A percentile compares a stretch with the other conserved stretches of the same genome.
Evolutionary conservation across 2,329 filamentous ascomycete species (phyloP).

Genomic region (Cytospora chrysosperma): DNA sequence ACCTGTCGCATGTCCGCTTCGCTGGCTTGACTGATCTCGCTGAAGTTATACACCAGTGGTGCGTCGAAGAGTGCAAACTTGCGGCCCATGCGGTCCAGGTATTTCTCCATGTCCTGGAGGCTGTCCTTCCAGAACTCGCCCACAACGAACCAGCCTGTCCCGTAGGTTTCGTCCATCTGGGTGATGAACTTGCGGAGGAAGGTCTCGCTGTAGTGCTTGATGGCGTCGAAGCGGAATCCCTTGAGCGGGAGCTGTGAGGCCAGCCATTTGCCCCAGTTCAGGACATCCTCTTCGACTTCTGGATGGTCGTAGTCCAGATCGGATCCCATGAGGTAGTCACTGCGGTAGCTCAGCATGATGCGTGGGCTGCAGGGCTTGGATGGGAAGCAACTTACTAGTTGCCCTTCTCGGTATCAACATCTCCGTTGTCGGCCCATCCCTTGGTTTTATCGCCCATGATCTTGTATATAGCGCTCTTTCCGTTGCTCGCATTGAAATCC

Average conservation of each 20-base stretch:
- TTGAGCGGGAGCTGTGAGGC: constrained; percentile 57
- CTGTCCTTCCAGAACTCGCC: constrained; percentile 42
- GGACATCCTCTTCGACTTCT: constrained; percentile 63
- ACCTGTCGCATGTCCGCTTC: constrained; percentile 62
- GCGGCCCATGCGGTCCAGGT: constrained; percentile 48
- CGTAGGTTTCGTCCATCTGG: constrained; percentile 49
- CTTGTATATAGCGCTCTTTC: constrained; percentile 67
- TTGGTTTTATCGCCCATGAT: constrained; percentile 60
- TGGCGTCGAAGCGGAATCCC: constrained; percentile 70
- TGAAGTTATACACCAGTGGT: constrained; percentile 68
- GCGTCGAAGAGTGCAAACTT: constrained; percentile 65
- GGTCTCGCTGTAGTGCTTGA: constrained; percentile 68
- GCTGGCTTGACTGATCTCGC: constrained; percentile 53
- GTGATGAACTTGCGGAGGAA: constrained; percentile 66
- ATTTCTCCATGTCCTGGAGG: constrained; percentile 34
- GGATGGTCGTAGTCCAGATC: constrained; percentile 65
- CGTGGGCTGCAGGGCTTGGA: not conserved
- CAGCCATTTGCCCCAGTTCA: constrained; percentile 69
- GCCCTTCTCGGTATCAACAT: constrained; percentile 57
- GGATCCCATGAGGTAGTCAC: constrained; percentile 69
- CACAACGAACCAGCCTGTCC: constrained; percentile 38
- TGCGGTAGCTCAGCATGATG: constrained; percentile 33
- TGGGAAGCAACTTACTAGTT: constrained; percentile 51
- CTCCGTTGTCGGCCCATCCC: constrained; percentile 63
- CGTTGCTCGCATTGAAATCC: constrained; percentile 60